Percentiles rank a stretch among this genome's conserved stretches.
Evolutionary conservation across 306 rosid genomes (phyloP).

Genomic region (Phaseolus lunatus): DNA sequence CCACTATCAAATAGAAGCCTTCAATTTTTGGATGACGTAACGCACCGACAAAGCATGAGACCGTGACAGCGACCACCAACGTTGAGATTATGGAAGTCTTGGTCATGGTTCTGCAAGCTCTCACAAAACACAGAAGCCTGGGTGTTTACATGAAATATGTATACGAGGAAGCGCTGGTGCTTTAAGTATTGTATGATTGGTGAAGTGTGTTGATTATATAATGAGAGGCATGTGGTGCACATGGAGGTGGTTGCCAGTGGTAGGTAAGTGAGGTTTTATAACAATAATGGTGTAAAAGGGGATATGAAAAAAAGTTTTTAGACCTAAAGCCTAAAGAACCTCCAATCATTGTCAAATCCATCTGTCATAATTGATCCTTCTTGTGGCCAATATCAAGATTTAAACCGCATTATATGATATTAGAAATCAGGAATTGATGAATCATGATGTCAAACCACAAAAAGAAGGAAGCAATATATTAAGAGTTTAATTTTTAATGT

Average conservation of each 20-base stretch:
- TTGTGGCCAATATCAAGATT: too few relatives aligned
- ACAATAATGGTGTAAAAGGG: not conserved
- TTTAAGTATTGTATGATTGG: slow-evolving; percentile 11
- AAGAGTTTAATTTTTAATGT: too few relatives aligned
- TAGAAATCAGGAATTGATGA: too few relatives aligned
- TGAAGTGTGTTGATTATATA: slow-evolving; percentile 28
- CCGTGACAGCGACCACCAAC: slow-evolving; percentile 39
- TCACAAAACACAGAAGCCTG: not conserved
- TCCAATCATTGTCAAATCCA: not conserved
- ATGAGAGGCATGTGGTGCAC: slow-evolving; percentile 62
- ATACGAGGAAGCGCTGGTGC: not conserved
- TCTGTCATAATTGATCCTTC: too few relatives aligned
- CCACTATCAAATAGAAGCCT: slow-evolving; percentile 22
- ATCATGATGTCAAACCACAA: too few relatives aligned
- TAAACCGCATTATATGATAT: too few relatives aligned
- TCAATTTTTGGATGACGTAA: slow-evolving; percentile 23
- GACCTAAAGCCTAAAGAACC: not conserved
- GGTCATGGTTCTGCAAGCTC: slow-evolving; percentile 30
- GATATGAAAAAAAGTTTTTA: too few relatives aligned
- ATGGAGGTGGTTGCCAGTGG: slow-evolving; percentile 49
- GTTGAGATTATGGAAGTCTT: slow-evolving; percentile 26
- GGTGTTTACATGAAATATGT: not conserved
- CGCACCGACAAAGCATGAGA: not conserved
- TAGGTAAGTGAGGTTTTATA: not conserved
- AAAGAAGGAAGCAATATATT: too few relatives aligned